Evolutionary conservation across 2,329 filamentous ascomycete genomes (phyloP).

Genomic region (Acrocalymma vagum): DNA sequence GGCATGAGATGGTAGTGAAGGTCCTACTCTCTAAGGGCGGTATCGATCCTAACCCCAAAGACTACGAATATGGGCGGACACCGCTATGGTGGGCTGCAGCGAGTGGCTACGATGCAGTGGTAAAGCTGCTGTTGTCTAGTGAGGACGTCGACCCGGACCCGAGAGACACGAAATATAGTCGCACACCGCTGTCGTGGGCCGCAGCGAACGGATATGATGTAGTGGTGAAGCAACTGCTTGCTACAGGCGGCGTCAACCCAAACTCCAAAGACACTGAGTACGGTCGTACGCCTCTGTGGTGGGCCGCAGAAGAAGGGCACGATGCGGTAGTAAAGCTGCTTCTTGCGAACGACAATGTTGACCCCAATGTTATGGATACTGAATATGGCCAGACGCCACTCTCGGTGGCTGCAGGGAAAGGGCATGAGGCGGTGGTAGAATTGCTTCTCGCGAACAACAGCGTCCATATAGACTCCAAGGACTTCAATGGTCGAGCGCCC

Average conservation of each 20-base stretch:
- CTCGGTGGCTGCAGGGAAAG: slow-evolving; percentile 3
- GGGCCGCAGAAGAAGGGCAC: slow-evolving; percentile 4
- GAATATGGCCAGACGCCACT: slow-evolving; percentile 6
- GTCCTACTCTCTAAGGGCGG: too few relatives aligned
- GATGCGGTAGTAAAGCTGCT: neutral
- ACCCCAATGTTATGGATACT: slow-evolving; percentile 2
- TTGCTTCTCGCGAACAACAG: neutral
- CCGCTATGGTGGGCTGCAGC: slow-evolving; percentile 4
- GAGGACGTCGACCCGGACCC: neutral
- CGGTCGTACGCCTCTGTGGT: slow-evolving; percentile 6
- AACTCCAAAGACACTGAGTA: slow-evolving; percentile 10
- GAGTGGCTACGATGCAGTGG: neutral
- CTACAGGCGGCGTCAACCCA: slow-evolving; percentile 11
- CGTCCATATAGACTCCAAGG: slow-evolving; percentile 1
- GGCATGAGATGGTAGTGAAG: too few relatives aligned
- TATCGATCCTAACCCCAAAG: too few relatives aligned
- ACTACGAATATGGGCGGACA: neutral
- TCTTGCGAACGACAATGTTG: neutral
- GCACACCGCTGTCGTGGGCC: slow-evolving; percentile 3
- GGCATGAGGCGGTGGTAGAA: too few relatives aligned
- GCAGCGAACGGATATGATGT: slow-evolving; percentile 1
- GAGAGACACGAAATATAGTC: slow-evolving; percentile 1
- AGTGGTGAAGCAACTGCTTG: slow-evolving; percentile 1
- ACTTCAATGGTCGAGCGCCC: slow-evolving; percentile 4
- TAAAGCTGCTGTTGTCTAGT: neutral